phyloP scores from a whole-genome alignment of 2,329 filamentous ascomycete genomes.

The Exophiala xenobiotica region DNA sequence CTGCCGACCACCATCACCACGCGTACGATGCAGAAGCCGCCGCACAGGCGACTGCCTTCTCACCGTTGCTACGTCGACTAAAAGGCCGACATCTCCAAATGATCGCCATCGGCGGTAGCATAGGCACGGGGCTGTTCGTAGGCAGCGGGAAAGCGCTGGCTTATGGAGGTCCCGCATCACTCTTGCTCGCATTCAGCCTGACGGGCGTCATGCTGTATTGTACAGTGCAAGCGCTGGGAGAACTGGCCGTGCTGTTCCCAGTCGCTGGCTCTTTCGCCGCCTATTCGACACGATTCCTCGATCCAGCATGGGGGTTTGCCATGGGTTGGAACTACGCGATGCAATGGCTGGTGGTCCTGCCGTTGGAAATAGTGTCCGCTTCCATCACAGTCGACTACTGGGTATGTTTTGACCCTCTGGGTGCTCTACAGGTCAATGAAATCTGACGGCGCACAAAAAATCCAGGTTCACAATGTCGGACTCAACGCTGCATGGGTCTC shows the following conservation, averaged over 20 bases:
- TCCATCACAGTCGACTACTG: slow-evolving; percentile 77
- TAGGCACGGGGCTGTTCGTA: slow-evolving; percentile 87
- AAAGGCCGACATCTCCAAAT: slow-evolving; percentile 35
- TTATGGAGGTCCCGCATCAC: slow-evolving; percentile 67
- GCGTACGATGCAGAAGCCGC: slow-evolving; percentile 35
- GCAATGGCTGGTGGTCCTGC: slow-evolving; percentile 78
- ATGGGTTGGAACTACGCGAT: slow-evolving; percentile 65
- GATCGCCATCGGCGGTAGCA: slow-evolving; percentile 82
- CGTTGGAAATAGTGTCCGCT: slow-evolving; percentile 78
- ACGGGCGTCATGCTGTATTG: slow-evolving; percentile 88
- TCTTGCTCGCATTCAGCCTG: slow-evolving; percentile 74
- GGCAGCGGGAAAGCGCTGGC: slow-evolving; percentile 70
- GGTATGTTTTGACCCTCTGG: slow-evolving; percentile 35
- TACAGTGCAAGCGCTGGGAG: slow-evolving; percentile 86
- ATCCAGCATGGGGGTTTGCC: slow-evolving; percentile 61
- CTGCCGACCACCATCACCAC: slow-evolving; percentile 13
- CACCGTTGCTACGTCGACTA: slow-evolving; percentile 32
- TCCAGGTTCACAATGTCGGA: slow-evolving; percentile 30
- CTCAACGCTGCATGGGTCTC: slow-evolving; percentile 56
- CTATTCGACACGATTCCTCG: slow-evolving; percentile 87
- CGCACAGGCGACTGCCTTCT: slow-evolving; percentile 32
- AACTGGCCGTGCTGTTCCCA: slow-evolving; percentile 86
- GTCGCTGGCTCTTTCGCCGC: slow-evolving; percentile 89
- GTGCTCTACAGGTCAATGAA: background rate
- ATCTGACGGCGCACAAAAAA: slow-evolving; percentile 4